Evolutionary conservation across 805 yeast species (phyloP).

Genomic region (Schwanniomyces vanrijiae): DNA sequence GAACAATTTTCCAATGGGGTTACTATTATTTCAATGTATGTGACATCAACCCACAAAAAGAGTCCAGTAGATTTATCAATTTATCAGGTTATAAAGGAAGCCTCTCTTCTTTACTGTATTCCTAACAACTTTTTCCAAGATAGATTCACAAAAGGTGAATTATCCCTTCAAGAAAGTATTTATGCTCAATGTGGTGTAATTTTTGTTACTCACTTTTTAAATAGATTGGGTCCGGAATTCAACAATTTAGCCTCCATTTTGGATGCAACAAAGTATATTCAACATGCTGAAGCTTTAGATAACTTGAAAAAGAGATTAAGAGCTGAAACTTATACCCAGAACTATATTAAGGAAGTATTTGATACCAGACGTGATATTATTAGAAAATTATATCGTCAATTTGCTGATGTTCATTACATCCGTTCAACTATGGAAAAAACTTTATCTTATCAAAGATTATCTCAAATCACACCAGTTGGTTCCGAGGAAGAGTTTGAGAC

Average conservation of each 20-base stretch:
- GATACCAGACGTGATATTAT: constrained; percentile 67
- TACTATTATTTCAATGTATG: constrained; percentile 83
- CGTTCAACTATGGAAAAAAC: constrained; percentile 72
- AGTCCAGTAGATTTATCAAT: constrained; percentile 70
- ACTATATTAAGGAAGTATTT: constrained; percentile 76
- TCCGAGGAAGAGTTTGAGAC: constrained; percentile 73
- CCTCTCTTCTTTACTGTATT: constrained; percentile 85
- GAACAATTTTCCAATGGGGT: constrained; percentile 91
- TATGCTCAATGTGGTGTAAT: constrained; percentile 93
- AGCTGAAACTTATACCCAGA: constrained; percentile 89
- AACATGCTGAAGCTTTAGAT: constrained; percentile 72
- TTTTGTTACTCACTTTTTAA: constrained; percentile 91
- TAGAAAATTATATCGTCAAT: constrained; percentile 81
- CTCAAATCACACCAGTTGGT: constrained; percentile 73
- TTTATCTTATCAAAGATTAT: constrained; percentile 80
- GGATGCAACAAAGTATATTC: constrained; percentile 58
- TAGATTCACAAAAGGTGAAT: constrained; percentile 67
- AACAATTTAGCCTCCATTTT: constrained; percentile 64
- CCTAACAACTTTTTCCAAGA: constrained; percentile 83
- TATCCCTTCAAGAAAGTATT: constrained; percentile 91
- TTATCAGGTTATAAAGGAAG: constrained; percentile 90
- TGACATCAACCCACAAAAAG: constrained; percentile 58
- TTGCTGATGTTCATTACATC: constrained; percentile 87
- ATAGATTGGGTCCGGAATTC: constrained; percentile 91
- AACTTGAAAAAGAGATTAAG: constrained; percentile 86